A percentile compares a stretch with the other conserved stretches of the same genome.
phyloP scores from a whole-genome alignment of 1,284 basidiomycete genomes.

The Mrakiaceae sp. region DNA sequence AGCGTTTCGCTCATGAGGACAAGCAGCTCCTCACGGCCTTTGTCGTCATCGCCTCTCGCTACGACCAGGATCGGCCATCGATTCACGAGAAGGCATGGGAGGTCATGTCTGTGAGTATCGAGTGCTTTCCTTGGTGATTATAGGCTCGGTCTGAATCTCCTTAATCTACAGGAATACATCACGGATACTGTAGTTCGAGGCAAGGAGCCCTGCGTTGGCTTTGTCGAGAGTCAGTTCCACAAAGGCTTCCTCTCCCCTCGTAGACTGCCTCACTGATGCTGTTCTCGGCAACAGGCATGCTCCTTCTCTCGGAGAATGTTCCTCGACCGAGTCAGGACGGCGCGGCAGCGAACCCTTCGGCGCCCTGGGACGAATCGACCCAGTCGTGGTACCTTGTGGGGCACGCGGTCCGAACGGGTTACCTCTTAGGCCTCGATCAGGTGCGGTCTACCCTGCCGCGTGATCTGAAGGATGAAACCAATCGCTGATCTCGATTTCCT shows the following conservation, averaged over 20 bases:
- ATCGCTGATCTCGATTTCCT: not conserved
- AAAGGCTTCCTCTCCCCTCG: not conserved
- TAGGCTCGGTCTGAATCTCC: not conserved
- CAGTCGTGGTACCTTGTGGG: slow-evolving; percentile 14
- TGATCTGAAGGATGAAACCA: not conserved
- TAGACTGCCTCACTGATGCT: not conserved
- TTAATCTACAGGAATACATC: slow-evolving; percentile 25
- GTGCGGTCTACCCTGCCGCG: slow-evolving; percentile 5
- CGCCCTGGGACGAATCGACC: slow-evolving; percentile 7
- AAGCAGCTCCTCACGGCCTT: slow-evolving; percentile 35
- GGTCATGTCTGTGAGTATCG: slow-evolving; percentile 1
- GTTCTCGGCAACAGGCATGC: slow-evolving; percentile 15
- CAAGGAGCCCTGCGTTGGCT: slow-evolving; percentile 29
- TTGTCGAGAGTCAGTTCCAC: slow-evolving; percentile 25
- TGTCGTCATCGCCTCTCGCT: slow-evolving; percentile 36
- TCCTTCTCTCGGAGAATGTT: slow-evolving; percentile 33
- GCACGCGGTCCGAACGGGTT: slow-evolving; percentile 11
- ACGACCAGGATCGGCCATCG: slow-evolving; percentile 21
- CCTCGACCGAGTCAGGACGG: slow-evolving; percentile 22
- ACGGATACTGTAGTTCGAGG: slow-evolving; percentile 31
- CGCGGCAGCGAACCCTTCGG: too few species aligned
- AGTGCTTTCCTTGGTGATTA: not conserved
- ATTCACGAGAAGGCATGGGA: slow-evolving; percentile 12
- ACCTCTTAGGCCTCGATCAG: slow-evolving; percentile 28
- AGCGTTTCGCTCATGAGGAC: slow-evolving; percentile 33